These are phyloP conservation scores for Yamadazyma dendronema DNA, from an alignment of 1,139 yeast species.

Conservation along the genomic window DNA sequence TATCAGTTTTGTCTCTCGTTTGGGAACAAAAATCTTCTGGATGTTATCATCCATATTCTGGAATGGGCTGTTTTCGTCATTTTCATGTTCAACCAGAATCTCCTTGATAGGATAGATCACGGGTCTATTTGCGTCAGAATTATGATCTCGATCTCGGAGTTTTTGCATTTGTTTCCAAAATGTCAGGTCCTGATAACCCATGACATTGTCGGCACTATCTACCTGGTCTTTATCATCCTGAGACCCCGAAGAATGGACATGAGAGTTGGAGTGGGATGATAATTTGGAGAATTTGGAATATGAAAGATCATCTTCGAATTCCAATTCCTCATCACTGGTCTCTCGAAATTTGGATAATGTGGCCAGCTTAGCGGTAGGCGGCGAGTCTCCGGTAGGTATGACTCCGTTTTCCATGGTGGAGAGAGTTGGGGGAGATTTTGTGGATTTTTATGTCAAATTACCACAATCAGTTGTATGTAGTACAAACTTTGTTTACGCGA, in stretches of 20 bases:
- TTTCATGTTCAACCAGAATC: slow-evolving; percentile 6
- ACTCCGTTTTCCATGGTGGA: too few species aligned
- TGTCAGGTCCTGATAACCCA: neutral
- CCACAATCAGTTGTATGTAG: too few species aligned
- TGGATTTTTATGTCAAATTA: too few species aligned
- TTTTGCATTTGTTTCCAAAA: neutral
- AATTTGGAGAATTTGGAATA: slow-evolving; percentile 36
- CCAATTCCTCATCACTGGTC: slow-evolving; percentile 20
- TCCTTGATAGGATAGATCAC: slow-evolving; percentile 15
- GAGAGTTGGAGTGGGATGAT: neutral
- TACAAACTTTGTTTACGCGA: neutral
- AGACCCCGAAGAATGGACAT: neutral
- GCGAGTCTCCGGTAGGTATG: too few species aligned
- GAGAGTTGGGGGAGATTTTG: neutral
- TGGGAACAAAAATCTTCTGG: slow-evolving; percentile 3
- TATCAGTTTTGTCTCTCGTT: neutral
- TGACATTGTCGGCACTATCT: neutral
- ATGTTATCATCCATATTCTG: neutral
- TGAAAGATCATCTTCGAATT: slow-evolving; percentile 29
- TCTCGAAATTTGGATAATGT: slow-evolving; percentile 9
- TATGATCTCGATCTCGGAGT: slow-evolving; percentile 9
- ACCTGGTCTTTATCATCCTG: too few species aligned
- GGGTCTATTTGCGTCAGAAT: too few species aligned
- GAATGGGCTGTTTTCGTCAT: slow-evolving; percentile 11
- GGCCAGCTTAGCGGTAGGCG: slow-evolving; percentile 9